A percentile compares a stretch with the other conserved stretches of the same genome.
Conservation (phyloP, 495 filamentous ascomycete species). For the Barbatosphaeria neglecta region DNA sequence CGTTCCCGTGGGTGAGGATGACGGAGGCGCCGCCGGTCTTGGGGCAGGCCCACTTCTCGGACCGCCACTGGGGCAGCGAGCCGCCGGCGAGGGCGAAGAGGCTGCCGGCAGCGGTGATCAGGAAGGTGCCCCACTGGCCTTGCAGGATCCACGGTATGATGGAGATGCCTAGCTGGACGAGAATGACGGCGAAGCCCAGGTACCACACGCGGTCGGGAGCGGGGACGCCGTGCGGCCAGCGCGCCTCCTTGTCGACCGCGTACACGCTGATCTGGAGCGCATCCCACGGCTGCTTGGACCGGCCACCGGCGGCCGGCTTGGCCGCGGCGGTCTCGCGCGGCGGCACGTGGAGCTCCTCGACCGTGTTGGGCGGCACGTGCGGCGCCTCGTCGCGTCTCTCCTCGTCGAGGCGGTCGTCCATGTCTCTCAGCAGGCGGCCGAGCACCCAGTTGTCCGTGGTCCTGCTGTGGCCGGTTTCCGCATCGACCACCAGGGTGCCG, state of each 20-base stretch:
- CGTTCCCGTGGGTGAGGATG: not conserved
- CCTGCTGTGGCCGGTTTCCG: constrained; percentile 24
- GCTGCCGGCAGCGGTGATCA: not conserved
- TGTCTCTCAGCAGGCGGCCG: constrained; percentile 35
- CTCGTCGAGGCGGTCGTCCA: not conserved
- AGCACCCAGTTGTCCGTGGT: constrained; percentile 35
- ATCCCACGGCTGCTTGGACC: no score
- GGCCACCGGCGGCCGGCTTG: not conserved
- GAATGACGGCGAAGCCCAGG: not conserved
- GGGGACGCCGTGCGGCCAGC: not conserved
- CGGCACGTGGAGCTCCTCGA: not conserved
- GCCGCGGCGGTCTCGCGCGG: not conserved
- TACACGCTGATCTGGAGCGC: not conserved
- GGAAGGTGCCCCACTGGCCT: not conserved
- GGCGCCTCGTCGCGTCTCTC: not conserved
- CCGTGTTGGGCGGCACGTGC: not conserved
- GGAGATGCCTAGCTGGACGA: not conserved
- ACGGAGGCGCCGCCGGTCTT: not conserved
- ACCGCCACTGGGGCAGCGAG: not conserved
- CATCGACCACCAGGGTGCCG: constrained; percentile 26
- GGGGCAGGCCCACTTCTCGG: not conserved
- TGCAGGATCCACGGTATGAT: not conserved
- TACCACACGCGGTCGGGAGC: not conserved
- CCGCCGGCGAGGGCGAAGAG: not conserved
- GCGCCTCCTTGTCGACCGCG: not conserved